A percentile compares a stretch with the other conserved stretches of the same genome.
Conservation (phyloP, 768 basidiomycete species). For the Lentinula detonsa region DNA sequence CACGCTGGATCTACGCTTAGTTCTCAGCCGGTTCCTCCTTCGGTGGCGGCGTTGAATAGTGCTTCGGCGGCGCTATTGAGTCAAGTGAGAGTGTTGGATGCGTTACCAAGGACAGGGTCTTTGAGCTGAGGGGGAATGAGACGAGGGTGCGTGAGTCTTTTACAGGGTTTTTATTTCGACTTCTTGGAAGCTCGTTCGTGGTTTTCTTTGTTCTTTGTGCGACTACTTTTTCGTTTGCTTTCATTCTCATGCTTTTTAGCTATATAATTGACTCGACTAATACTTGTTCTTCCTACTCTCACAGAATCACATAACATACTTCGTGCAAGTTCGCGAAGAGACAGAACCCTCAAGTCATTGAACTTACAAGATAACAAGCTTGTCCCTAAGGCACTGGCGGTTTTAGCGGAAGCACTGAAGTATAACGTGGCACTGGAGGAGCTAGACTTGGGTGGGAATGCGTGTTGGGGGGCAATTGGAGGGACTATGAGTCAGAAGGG, state of each 20-base stretch:
- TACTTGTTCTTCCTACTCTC: constrained; percentile 13
- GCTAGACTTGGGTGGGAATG: constrained; percentile 88
- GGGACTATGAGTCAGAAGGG: not conserved
- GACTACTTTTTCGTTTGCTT: not conserved
- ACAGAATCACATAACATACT: too few species aligned
- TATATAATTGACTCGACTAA: not conserved
- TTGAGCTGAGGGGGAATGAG: constrained; percentile 88
- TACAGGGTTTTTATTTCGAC: too few species aligned
- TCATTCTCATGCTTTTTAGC: not conserved
- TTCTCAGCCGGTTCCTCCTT: not conserved
- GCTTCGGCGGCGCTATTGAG: constrained; percentile 78
- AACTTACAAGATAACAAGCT: constrained; percentile 95
- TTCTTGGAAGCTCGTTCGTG: not conserved
- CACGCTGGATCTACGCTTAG: not conserved
- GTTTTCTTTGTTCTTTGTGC: not conserved
- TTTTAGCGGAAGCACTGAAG: constrained; percentile 60
- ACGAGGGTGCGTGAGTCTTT: constrained; percentile 46
- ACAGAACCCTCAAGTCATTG: too few species aligned
- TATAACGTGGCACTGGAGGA: constrained; percentile 93
- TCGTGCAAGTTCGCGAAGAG: too few species aligned
- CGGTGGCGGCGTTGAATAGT: not conserved
- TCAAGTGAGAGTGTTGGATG: constrained; percentile 87
- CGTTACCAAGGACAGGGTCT: constrained; percentile 77
- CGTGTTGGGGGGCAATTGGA: constrained; percentile 75
- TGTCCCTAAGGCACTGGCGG: constrained; percentile 71